Percentiles rank a stretch among this genome's conserved stretches.
phyloP scores from a whole-genome alignment of 139 green algal species.

The Coccomyxa sp. region DNA sequence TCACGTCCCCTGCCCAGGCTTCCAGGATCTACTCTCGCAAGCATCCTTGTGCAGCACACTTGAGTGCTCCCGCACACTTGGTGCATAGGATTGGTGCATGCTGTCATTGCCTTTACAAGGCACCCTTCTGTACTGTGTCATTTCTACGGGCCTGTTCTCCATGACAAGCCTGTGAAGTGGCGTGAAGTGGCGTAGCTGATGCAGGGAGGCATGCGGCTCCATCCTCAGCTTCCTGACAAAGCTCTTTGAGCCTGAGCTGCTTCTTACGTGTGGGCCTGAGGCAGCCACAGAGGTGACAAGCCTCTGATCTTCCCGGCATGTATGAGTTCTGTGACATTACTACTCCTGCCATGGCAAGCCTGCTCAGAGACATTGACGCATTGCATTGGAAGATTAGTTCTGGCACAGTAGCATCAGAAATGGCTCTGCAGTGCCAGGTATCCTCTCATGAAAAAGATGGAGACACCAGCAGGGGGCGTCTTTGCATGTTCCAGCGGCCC shows the following conservation, averaged over 20 bases:
- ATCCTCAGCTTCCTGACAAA: slow-evolving; percentile 59
- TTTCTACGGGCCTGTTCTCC: background rate
- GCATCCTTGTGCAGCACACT: background rate
- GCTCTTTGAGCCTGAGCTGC: slow-evolving; percentile 37
- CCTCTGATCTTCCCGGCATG: background rate
- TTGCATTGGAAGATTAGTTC: background rate
- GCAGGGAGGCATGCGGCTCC: slow-evolving; percentile 68
- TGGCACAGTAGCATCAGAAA: background rate
- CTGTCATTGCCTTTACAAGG: background rate
- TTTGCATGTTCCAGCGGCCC: too few relatives aligned
- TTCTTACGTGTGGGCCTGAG: slow-evolving; percentile 8
- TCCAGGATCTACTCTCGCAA: too few relatives aligned
- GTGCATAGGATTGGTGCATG: background rate
- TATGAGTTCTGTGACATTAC: background rate
- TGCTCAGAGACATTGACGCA: background rate
- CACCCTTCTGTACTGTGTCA: background rate
- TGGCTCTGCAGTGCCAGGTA: background rate
- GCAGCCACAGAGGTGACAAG: slow-evolving; percentile 16
- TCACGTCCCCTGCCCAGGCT: too few relatives aligned
- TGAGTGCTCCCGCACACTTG: background rate
- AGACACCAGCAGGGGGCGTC: too few relatives aligned
- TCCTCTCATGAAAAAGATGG: background rate
- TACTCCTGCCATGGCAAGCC: background rate
- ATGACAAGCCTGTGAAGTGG: background rate
- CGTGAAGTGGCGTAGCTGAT: background rate